Conservation (phyloP, 1,284 basidiomycete species). For the Pascua sp. region DNA sequence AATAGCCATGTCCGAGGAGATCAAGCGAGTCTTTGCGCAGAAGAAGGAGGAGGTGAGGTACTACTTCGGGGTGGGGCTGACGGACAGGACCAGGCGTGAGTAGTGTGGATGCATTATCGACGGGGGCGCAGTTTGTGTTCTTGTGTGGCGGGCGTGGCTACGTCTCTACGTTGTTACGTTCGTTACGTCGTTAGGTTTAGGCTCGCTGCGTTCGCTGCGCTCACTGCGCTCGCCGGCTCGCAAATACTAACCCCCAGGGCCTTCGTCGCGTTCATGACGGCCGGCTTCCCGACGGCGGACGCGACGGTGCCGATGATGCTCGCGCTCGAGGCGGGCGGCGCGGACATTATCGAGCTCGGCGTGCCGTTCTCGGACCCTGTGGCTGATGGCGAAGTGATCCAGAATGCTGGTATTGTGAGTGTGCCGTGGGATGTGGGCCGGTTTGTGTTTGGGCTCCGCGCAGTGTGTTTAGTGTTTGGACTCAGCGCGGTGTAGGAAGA, state of each 20-base stretch:
- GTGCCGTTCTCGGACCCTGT: slow-evolving; percentile 96
- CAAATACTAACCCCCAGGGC: slow-evolving; percentile 57
- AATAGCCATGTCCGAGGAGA: slow-evolving; percentile 62
- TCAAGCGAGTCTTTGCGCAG: slow-evolving; percentile 68
- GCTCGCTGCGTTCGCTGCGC: background rate
- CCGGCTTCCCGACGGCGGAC: slow-evolving; percentile 73
- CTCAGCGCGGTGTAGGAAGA: no score
- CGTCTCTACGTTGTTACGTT: background rate
- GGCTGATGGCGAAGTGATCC: slow-evolving; percentile 88
- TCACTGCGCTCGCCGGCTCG: background rate
- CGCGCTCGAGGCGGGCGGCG: slow-evolving; percentile 85
- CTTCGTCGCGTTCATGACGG: slow-evolving; percentile 84
- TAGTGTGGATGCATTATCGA: slow-evolving; percentile 5
- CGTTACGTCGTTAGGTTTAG: background rate
- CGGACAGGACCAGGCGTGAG: slow-evolving; percentile 40
- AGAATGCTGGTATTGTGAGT: slow-evolving; percentile 81
- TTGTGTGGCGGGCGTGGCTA: background rate
- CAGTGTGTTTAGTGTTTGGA: no score
- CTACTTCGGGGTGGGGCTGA: background rate
- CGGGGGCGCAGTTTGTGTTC: background rate
- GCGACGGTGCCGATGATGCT: slow-evolving; percentile 85
- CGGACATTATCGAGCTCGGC: slow-evolving; percentile 94
- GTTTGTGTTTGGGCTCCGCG: no score
- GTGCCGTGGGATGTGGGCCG: background rate
- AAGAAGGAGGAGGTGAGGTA: slow-evolving; percentile 63